phyloP scores from a whole-genome alignment of 257 asterid species.

The Galeopsis tetrahit region DNA sequence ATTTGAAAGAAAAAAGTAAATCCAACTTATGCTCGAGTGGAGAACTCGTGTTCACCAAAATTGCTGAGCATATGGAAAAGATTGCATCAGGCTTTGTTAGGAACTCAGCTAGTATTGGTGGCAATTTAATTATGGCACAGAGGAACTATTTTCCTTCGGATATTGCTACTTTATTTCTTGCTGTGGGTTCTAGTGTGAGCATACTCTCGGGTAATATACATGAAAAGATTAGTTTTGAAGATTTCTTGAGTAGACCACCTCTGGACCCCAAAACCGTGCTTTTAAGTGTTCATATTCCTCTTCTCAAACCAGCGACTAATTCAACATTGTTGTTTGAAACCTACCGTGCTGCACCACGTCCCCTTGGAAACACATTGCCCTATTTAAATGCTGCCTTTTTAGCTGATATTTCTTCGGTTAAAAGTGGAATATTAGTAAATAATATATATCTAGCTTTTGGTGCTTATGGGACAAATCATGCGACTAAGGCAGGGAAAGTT shows the following conservation, averaged over 20 bases:
- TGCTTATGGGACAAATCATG: slow-evolving; percentile 35
- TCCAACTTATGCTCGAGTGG: slow-evolving; percentile 10
- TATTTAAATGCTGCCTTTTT: slow-evolving; percentile 33
- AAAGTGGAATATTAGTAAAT: slow-evolving; percentile 1
- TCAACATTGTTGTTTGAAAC: slow-evolving; percentile 29
- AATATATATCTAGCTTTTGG: slow-evolving; percentile 26
- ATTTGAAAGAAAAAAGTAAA: slow-evolving; percentile 21
- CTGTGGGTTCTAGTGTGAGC: slow-evolving; percentile 31
- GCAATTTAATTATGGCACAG: slow-evolving; percentile 32
- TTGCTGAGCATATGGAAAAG: slow-evolving; percentile 34
- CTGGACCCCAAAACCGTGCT: slow-evolving; percentile 20
- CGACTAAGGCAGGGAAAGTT: slow-evolving; percentile 21
- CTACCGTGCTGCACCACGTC: slow-evolving; percentile 33
- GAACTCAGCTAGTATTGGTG: slow-evolving; percentile 34
- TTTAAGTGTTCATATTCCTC: slow-evolving; percentile 24
- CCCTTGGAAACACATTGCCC: slow-evolving; percentile 32
- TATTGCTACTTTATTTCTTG: slow-evolving; percentile 32
- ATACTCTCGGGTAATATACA: slow-evolving; percentile 12
- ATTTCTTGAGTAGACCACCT: slow-evolving; percentile 27
- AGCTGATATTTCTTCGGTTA: slow-evolving; percentile 20
- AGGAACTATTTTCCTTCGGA: slow-evolving; percentile 35
- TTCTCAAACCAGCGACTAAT: slow-evolving; percentile 15
- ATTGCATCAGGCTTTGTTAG: slow-evolving; percentile 31
- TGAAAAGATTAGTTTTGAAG: slow-evolving; percentile 23
- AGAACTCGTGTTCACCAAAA: slow-evolving; percentile 18